Evolutionary conservation across 1,284 basidiomycete genomes (phyloP).

Genomic region (Cutaneotrichosporon cutaneum): DNA sequence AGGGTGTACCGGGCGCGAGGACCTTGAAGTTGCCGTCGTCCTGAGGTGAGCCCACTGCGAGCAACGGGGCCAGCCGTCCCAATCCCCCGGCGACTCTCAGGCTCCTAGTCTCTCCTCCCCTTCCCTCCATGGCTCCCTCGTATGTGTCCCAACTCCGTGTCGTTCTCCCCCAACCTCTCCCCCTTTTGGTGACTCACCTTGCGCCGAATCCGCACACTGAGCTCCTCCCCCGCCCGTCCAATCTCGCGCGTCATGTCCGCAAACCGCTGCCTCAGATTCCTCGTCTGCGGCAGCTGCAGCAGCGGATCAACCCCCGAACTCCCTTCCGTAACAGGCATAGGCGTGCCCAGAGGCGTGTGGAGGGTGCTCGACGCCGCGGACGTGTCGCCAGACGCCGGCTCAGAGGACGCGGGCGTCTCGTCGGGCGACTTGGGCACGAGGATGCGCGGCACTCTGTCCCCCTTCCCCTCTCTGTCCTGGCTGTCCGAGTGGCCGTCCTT

Average conservation of each 20-base stretch:
- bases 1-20: slow-evolving; percentile 51
- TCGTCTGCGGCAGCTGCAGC: not conserved
- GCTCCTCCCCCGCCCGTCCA: slow-evolving; percentile 33
- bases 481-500: not conserved
- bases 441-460: not conserved
- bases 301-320: too few relatives aligned
- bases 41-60: slow-evolving; percentile 9
- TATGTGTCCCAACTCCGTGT: not conserved
- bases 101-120: too few relatives aligned
- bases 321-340: not conserved
- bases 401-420: too few relatives aligned
- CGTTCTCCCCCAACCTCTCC: not conserved
- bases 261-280: slow-evolving; percentile 17
- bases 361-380: not conserved
- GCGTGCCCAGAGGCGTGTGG: slow-evolving; percentile 2
- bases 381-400: not conserved
- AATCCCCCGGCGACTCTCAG: too few relatives aligned
- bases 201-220: slow-evolving; percentile 40
- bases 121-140: not conserved
- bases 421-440: not conserved
- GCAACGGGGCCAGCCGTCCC: too few relatives aligned
- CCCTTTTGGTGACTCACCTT: slow-evolving; percentile 29
- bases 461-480: not conserved
- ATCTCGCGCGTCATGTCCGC: slow-evolving; percentile 22
- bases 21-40: slow-evolving; percentile 21